Base-by-base conservation (phyloP, 768 basidiomycete genomes). In the Dictyophora rubrovolvata region DNA sequence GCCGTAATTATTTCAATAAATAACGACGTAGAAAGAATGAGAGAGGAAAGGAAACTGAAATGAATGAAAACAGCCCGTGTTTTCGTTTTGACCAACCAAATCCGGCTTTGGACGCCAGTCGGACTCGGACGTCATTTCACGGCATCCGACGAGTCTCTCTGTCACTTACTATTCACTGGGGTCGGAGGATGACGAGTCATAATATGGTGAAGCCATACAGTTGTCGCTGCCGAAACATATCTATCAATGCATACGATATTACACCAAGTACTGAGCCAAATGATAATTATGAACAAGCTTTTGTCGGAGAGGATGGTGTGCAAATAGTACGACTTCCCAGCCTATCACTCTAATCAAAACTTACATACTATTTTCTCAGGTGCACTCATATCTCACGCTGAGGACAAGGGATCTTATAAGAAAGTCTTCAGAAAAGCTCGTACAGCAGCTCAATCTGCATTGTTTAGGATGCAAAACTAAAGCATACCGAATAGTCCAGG, bases 401-500 rank as follows among this genome's bases (percentile, higher is more conserved):
- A 77, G 88, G 66, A 79, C 76, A 34, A 59, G 57, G 51, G 22
- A 33, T 37, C 57, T 35, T 21, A 51, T 48, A 17, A 21, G 51
- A 42, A 23, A 52, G 49, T 35, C 48, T 14, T 9, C 21, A 18
- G 47, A 59, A 11, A 59, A 52, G 28, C 20, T 72, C 60, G 75
- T 76, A 61, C 84, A 84, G 71, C 82, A 77, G 63, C 83, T 80
- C 16, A 78, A 82, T 1, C 69, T 90, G 64, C 83, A 77, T 34
- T 91, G 88, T 70, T 77, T 91, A 18, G 69, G 84, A 37, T 91
- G 88, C 72, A 76, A 79, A 55, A 71, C 79, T 11, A 67, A 75
- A 42, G 80, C 79, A 36, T 91, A 91, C 74, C 87, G 87, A 52
- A 83, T 89, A 28, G 72, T 75, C 62, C 86, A 87, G 64, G 70